Conservation (phyloP, 2,329 filamentous ascomycete species). For the Tolypocladium nubicola region DNA sequence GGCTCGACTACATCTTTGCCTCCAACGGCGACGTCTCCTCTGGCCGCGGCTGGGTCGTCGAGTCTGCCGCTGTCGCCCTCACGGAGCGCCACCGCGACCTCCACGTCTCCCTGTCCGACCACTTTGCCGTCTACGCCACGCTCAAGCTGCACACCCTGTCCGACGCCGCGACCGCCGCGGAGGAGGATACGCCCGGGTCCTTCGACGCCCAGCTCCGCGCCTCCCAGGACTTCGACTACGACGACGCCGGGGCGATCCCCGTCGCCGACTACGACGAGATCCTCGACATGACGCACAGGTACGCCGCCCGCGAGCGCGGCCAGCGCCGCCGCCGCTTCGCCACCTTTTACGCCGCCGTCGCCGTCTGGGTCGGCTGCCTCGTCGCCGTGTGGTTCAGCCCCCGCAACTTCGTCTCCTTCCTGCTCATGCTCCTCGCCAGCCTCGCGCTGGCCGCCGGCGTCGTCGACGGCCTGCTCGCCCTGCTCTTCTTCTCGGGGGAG, state of each 20-base stretch:
- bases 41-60: slow-evolving; percentile 53
- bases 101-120: slow-evolving; percentile 82
- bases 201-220: slow-evolving; percentile 22
- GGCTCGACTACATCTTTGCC: slow-evolving; percentile 92
- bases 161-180: slow-evolving; percentile 6
- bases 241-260: slow-evolving; percentile 10
- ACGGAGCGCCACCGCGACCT: slow-evolving; percentile 70
- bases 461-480: slow-evolving; percentile 74
- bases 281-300: slow-evolving; percentile 56
- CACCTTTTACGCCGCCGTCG: slow-evolving; percentile 62
- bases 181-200: slow-evolving; percentile 10
- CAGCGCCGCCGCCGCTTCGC: slow-evolving; percentile 62
- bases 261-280: slow-evolving; percentile 49
- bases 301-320: slow-evolving; percentile 57
- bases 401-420: slow-evolving; percentile 64
- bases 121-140: slow-evolving; percentile 83
- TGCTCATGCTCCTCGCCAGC: slow-evolving; percentile 71
- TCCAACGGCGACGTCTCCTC: slow-evolving; percentile 35
- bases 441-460: slow-evolving; percentile 66
- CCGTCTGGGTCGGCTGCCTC: slow-evolving; percentile 62
- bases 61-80: slow-evolving; percentile 65
- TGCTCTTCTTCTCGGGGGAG: slow-evolving; percentile 80
- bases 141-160: slow-evolving; percentile 39
- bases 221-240: slow-evolving; percentile 4
- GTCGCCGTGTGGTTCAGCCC: slow-evolving; percentile 82